phyloP scores from a whole-genome alignment of 306 rosid species.

The Cicer pinnatifidum region DNA sequence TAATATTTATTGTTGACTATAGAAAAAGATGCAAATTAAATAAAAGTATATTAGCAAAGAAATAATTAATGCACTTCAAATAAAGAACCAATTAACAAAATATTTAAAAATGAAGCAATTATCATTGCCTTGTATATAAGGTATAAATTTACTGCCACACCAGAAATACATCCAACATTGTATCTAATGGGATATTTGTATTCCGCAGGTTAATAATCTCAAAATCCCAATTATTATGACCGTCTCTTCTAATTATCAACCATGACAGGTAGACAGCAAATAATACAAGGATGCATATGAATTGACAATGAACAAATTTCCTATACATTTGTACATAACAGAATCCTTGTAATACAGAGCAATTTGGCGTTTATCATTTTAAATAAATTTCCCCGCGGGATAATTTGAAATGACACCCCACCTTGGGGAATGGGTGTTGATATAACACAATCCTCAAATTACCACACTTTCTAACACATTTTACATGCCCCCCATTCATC shows the following conservation, averaged over 20 bases:
- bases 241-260: not conserved
- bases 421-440: constrained; percentile 28
- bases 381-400: constrained; percentile 43
- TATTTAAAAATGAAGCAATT: not conserved
- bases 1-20: no score
- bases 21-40: no score
- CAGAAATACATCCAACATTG: not conserved
- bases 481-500: constrained; percentile 23
- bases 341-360: constrained; percentile 32
- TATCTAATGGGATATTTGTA: not conserved
- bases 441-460: constrained; percentile 26
- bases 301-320: constrained; percentile 42
- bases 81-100: not conserved
- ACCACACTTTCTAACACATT: constrained; percentile 31
- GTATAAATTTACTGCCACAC: not conserved
- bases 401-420: constrained; percentile 33
- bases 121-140: not conserved
- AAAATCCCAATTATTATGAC: not conserved
- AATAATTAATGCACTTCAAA: not conserved
- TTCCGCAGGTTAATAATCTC: not conserved
- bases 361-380: constrained; percentile 38
- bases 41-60: no score
- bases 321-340: constrained; percentile 50
- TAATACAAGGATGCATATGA: constrained; percentile 29
- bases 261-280: constrained; percentile 28